These are phyloP conservation scores for Pseudogymnoascus sp. DNA, from an alignment of 2,329 filamentous ascomycete species.

Conservation along the genomic window DNA sequence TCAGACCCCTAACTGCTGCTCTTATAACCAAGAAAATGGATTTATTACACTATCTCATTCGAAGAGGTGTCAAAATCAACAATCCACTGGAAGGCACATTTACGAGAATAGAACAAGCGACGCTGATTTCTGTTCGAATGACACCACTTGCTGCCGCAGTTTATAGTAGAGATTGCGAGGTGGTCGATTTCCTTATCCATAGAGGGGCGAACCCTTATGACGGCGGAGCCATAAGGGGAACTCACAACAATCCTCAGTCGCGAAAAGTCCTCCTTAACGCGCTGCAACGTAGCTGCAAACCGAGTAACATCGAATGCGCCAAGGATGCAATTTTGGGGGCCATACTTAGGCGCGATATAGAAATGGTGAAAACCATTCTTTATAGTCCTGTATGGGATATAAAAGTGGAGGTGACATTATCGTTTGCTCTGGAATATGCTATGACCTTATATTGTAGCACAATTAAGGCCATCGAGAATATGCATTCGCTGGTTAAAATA, in stretches of 20 bases:
- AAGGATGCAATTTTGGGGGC: too few species aligned
- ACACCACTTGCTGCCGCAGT: neutral
- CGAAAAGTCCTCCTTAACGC: neutral
- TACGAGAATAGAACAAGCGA: too few species aligned
- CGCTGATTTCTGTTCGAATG: too few species aligned
- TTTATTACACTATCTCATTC: neutral
- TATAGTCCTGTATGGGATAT: neutral
- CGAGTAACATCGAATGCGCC: neutral
- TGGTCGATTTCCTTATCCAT: neutral
- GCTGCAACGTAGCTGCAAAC: neutral
- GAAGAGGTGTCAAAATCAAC: neutral
- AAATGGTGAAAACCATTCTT: neutral
- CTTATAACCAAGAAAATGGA: neutral
- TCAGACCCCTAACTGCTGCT: neutral
- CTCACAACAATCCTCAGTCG: neutral
- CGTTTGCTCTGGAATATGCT: neutral
- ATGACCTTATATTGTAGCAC: neutral
- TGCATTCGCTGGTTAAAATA: neutral
- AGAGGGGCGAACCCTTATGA: neutral
- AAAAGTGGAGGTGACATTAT: too few species aligned
- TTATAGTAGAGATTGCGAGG: accelerated
- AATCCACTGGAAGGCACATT: neutral
- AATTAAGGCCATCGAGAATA: too few species aligned
- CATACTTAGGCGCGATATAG: too few species aligned
- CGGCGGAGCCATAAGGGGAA: too few species aligned